Conservation (phyloP, 1,284 basidiomycete species). For the Clitocybe nebularis region DNA sequence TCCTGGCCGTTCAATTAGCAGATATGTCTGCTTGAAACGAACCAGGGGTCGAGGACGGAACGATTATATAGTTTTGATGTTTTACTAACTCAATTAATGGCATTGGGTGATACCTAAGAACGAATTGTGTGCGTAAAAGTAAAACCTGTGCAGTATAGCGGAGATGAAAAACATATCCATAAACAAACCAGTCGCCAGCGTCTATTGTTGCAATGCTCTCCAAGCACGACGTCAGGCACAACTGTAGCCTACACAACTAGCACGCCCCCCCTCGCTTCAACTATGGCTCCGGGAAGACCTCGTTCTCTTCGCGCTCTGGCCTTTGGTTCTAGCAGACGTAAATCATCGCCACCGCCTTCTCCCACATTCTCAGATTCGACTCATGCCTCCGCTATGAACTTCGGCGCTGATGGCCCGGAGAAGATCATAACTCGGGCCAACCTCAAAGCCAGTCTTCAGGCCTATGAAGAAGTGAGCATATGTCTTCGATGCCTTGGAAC, state of each 20-base stretch:
- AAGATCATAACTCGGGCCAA: constrained; percentile 83
- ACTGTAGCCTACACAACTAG: constrained; percentile 9
- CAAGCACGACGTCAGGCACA: constrained; percentile 14
- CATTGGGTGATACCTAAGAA: too few relatives aligned
- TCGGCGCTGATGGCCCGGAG: constrained; percentile 64
- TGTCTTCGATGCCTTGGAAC: constrained; percentile 2
- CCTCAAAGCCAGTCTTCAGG: constrained; percentile 71
- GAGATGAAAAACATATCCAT: too few relatives aligned
- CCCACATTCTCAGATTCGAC: constrained; percentile 83
- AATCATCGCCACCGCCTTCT: constrained; percentile 62
- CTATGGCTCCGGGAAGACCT: constrained; percentile 53
- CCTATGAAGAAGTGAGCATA: constrained; percentile 72
- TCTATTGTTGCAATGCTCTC: not conserved
- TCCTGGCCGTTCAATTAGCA: too few relatives aligned
- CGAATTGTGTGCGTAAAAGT: too few relatives aligned
- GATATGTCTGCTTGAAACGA: too few relatives aligned
- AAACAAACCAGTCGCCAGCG: not conserved
- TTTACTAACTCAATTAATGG: too few relatives aligned
- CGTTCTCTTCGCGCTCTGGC: constrained; percentile 57
- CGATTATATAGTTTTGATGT: too few relatives aligned
- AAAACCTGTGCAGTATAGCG: too few relatives aligned
- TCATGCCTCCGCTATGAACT: constrained; percentile 69
- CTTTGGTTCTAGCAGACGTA: constrained; percentile 44
- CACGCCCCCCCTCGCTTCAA: constrained; percentile 14
- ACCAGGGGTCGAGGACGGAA: too few relatives aligned